Conservation (phyloP, 257 asterid species). For the Pogostemon cablin region DNA sequence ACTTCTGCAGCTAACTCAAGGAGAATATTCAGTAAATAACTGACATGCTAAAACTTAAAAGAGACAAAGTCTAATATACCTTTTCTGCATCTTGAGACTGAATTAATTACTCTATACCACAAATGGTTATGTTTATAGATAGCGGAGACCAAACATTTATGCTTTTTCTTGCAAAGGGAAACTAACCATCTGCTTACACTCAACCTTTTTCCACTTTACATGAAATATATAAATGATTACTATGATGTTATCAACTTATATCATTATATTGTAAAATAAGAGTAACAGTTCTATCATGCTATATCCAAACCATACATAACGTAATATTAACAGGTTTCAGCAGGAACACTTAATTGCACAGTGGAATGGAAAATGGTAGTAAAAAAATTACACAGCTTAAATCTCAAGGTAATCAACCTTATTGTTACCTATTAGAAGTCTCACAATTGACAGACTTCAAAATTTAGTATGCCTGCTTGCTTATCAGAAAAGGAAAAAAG, state of each 20-base stretch:
- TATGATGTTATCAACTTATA: neutral
- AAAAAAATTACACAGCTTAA: neutral
- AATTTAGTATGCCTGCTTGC: neutral
- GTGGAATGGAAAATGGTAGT: neutral
- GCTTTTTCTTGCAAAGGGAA: neutral
- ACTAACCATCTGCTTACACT: conserved; percentile 1
- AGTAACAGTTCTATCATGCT: neutral
- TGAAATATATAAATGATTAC: neutral
- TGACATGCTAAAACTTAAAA: neutral
- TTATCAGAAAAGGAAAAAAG: neutral
- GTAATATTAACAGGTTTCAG: neutral
- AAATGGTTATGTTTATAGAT: neutral
- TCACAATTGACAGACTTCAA: neutral
- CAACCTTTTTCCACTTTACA: neutral
- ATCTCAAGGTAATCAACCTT: neutral
- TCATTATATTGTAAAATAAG: neutral
- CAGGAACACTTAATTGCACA: neutral
- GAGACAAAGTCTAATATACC: neutral
- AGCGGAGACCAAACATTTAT: neutral
- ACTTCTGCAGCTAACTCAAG: neutral
- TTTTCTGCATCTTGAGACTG: neutral
- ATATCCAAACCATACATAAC: neutral
- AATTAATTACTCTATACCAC: neutral
- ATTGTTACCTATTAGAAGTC: neutral
- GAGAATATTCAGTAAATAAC: neutral